Evolutionary conservation across 1,284 basidiomycete species (phyloP), one percentile per base, ranked within the genome.

Genomic region (Xerocomus nothofagi): DNA sequence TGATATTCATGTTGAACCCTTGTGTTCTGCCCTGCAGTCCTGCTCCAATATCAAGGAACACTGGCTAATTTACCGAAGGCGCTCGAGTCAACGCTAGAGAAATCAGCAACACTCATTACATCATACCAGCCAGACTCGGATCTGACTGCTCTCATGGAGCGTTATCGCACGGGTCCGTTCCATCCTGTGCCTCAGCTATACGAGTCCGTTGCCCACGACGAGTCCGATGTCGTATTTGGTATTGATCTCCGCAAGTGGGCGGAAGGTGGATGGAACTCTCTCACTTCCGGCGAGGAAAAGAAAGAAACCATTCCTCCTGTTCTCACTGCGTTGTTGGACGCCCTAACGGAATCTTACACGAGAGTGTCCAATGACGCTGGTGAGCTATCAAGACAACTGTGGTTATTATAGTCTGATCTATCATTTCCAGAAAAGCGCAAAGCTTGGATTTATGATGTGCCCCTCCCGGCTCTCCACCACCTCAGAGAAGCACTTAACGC

Each of bases 401-500:
- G 1, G 15, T 43, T 3, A 20, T 15, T 43, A 5, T 43, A 10
- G 43, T 33, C 53, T 55, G 32, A 62, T 21, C 30, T 6, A 38
- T 45, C 7, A 10, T 39, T 6, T 34, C 36, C 61, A 84, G 95
- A 96, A 68, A 88, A 85, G 66, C 84, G 95, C 55, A 92, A 88
- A 71, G 76, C 85, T 1, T 98, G 94, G 95, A 91, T 98, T 54
- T 96, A 97, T 65, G 86, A 91, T 58, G 91, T 95, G 2, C 91
- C 93, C 1, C 77, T 98, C 20, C 74, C 81, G 4, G 82, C 85
- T 26, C 79, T 88, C 6, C 94, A 97, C 62, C 85, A 87, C 55
- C 80, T 97, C 10, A 84, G 94, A 52, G 88, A 91, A 65, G 78
- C 78, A 3, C 75, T 97, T 52, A 94, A 96, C 63, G 80, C 79